Conservation (phyloP, 345 rosid genomes). For the Gynandropsis gynandra region DNA sequence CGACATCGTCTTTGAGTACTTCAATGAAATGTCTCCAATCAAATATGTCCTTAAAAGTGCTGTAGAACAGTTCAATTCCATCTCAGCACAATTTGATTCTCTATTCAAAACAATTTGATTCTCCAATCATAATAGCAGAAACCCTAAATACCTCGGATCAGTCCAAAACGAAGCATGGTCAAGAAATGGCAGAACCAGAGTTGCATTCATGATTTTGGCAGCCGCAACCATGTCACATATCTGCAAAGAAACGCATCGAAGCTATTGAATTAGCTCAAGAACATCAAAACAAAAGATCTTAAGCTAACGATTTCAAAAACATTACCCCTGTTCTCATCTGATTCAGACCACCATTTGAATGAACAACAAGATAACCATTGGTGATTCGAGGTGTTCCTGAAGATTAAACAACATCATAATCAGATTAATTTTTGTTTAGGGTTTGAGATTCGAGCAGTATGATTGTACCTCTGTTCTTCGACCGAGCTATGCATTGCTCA, state of each 20-base stretch:
- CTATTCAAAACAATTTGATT: too few relatives aligned
- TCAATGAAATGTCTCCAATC: conserved; percentile 58
- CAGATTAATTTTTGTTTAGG: neutral
- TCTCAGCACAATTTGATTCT: neutral
- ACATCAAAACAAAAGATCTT: neutral
- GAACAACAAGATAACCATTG: conserved; percentile 56
- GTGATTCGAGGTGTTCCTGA: conserved; percentile 23
- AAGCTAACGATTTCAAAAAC: neutral
- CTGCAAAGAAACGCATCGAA: conserved; percentile 23
- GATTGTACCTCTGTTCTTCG: conserved; percentile 33
- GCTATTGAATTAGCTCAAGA: neutral
- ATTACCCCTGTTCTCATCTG: conserved; percentile 81
- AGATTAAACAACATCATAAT: neutral
- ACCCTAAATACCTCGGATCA: conserved; percentile 60
- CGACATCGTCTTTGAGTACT: conserved; percentile 43
- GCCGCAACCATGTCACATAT: conserved; percentile 75
- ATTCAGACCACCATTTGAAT: conserved; percentile 82
- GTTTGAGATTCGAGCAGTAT: neutral
- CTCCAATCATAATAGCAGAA: too few relatives aligned
- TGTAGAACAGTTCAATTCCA: conserved; percentile 10
- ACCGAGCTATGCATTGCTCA: conserved; percentile 41
- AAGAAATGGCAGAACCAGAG: conserved; percentile 59
- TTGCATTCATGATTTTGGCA: conserved; percentile 66
- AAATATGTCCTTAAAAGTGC: conserved; percentile 66
- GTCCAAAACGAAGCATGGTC: conserved; percentile 74